These are phyloP conservation scores for Wickerhamomyces sydowiorum DNA, from an alignment of 805 yeast species.

Conservation along the genomic window DNA sequence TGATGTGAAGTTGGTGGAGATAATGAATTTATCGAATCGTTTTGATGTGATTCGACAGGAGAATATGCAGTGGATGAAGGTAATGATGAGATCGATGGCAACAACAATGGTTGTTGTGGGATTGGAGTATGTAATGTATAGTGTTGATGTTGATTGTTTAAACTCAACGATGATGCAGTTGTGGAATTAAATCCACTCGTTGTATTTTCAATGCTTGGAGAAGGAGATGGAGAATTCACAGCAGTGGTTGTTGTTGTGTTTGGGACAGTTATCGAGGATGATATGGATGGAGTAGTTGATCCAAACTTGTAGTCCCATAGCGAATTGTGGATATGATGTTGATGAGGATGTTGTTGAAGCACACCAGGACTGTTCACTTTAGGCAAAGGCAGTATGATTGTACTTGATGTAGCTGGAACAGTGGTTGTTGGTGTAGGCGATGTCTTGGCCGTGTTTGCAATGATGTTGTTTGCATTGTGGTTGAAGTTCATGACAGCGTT, in stretches of 20 bases:
- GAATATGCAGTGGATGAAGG: constrained; percentile 12
- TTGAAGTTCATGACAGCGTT: not conserved
- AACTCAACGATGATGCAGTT: constrained; percentile 4
- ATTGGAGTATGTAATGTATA: not conserved
- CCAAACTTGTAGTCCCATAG: not conserved
- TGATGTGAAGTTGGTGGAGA: not conserved
- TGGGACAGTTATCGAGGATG: no score
- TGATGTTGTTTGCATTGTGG: not conserved
- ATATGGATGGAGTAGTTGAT: no score
- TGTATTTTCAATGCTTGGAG: not conserved
- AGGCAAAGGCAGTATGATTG: not conserved
- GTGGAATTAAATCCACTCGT: no score
- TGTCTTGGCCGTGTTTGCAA: no score
- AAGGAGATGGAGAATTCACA: not conserved
- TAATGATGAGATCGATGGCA: not conserved
- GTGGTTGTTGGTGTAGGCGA: not conserved
- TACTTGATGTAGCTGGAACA: not conserved
- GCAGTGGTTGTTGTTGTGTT: not conserved
- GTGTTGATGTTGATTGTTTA: not conserved
- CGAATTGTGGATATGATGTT: not conserved
- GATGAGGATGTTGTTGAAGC: constrained; percentile 6
- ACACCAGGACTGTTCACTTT: not conserved
- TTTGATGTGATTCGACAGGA: constrained; percentile 1
- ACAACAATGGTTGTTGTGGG: not conserved
- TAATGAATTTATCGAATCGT: not conserved